Base-by-base conservation (phyloP, 805 yeast species). In the Kazachstania psychrophila region DNA sequence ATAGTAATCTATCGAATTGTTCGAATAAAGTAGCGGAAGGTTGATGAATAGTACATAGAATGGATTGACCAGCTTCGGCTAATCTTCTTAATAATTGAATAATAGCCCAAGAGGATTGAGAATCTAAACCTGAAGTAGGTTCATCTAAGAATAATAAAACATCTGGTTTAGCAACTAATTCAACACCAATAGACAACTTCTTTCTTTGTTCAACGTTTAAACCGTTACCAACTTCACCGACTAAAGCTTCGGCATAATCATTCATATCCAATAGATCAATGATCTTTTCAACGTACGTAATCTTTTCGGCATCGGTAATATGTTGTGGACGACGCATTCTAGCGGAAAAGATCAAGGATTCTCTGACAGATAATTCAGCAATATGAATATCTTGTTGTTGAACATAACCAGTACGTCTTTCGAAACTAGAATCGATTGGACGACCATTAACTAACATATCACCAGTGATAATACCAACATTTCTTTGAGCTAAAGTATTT, bases 381-480 rank as follows among this genome's bases (percentile, higher is more conserved):
- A 77, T 63, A 53, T 79, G 86, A 34, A 79, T 56, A 68, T 78
- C 85, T 48, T 77, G 84, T 59, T 79, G 86, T 52, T 78, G 84
- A 31, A 75, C 83, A 54, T 78, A 79, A 40, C 84, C 84, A 41
- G 77, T 77, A 43, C 65, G 65, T 49, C 77, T 61, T 56, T 57
- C 48, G 60, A 77, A 77, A 28, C 80, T 71, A 20, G 61, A 56
- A 48, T 70, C 77, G 34, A 69, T 59, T 34, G 66, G 65, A 31
- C 60, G 61, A 33, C 83, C 83, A 53, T 76, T 72, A 18, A 77
- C 78, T 56, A 72, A 46, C 60, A 68, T 66, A 45, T 75, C 77
- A 51, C 79, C 79, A 33, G 80, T 68, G 32, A 79, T 75, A 28
- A 71, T 71, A 56, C 86, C 86, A 23, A 78, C 70, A 38, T 75